Conservation (phyloP, 1,139 yeast genomes). For the Protomyces pachydermus region DNA sequence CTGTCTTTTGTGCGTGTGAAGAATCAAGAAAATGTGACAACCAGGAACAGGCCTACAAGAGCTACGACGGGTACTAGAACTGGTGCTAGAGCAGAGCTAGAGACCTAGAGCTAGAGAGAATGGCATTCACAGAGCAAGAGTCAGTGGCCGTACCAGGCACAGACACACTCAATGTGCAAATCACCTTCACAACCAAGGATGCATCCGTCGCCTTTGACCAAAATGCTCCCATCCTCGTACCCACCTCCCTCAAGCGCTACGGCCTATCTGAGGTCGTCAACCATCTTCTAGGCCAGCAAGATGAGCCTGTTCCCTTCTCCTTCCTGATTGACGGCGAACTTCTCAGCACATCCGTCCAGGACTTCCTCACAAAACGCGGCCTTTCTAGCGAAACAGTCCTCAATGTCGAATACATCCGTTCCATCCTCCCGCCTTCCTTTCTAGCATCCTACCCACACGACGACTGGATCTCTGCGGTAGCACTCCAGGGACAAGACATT, state of each 20-base stretch:
- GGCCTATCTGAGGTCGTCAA: constrained; percentile 94
- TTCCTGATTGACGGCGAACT: constrained; percentile 65
- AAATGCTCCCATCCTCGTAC: constrained; percentile 62
- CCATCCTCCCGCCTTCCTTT: constrained; percentile 88
- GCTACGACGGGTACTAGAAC: too few relatives aligned
- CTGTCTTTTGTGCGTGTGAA: not conserved
- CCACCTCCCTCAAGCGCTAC: constrained; percentile 75
- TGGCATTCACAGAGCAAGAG: not conserved
- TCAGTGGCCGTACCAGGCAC: not conserved
- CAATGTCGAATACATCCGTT: constrained; percentile 81
- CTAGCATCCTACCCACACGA: constrained; percentile 84
- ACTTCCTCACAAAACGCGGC: constrained; percentile 69
- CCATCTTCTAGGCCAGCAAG: constrained; percentile 56
- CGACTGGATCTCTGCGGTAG: constrained; percentile 89
- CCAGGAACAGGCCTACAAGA: not conserved
- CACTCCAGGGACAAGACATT: constrained; percentile 42
- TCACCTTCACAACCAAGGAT: constrained; percentile 62
- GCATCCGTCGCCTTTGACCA: constrained; percentile 74
- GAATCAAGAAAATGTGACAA: not conserved
- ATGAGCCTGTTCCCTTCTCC: constrained; percentile 79
- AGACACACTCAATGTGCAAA: constrained; percentile 17
- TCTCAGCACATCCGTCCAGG: constrained; percentile 70
- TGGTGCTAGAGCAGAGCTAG: too few relatives aligned
- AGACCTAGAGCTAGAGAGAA: too few relatives aligned
- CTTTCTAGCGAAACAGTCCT: constrained; percentile 76